Conservation (phyloP, 176 grass and related monocot genomes). For the Panicum miliaceum region DNA sequence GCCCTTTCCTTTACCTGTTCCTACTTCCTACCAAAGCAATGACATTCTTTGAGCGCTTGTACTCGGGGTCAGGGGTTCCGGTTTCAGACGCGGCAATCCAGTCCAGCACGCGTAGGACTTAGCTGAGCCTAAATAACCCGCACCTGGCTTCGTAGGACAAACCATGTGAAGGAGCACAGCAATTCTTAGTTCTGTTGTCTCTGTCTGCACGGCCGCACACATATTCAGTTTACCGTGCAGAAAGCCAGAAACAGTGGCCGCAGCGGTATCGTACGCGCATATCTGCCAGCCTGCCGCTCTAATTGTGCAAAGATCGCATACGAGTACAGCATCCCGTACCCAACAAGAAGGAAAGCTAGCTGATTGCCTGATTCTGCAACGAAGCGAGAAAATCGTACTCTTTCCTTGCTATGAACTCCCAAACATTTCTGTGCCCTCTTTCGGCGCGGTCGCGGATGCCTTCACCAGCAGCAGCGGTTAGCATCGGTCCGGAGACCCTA, state of each 20-base stretch:
- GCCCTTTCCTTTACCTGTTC: no score
- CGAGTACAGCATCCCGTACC: not conserved
- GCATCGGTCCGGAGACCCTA: not conserved
- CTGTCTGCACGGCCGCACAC: not conserved
- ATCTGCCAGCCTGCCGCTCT: not conserved
- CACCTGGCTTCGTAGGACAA: not conserved
- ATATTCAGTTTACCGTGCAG: not conserved
- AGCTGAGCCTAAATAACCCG: no score
- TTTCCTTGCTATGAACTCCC: no score
- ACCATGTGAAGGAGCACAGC: not conserved
- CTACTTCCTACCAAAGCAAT: not conserved
- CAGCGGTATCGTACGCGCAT: not conserved
- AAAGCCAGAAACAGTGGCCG: not conserved
- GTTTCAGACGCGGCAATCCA: not conserved
- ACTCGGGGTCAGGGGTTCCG: not conserved
- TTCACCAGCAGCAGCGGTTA: not conserved
- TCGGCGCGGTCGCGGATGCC: conserved; percentile 25
- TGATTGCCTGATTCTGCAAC: not conserved
- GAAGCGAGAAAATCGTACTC: not conserved
- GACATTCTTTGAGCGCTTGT: not conserved
- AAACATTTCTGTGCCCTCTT: not conserved
- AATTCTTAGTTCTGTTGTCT: not conserved
- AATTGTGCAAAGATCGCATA: not conserved
- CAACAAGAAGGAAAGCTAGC: not conserved
- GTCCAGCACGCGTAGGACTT: not conserved